These are phyloP conservation scores for Davidsoniella australis DNA, from an alignment of 2,329 filamentous ascomycete species.

Conservation along the genomic window DNA sequence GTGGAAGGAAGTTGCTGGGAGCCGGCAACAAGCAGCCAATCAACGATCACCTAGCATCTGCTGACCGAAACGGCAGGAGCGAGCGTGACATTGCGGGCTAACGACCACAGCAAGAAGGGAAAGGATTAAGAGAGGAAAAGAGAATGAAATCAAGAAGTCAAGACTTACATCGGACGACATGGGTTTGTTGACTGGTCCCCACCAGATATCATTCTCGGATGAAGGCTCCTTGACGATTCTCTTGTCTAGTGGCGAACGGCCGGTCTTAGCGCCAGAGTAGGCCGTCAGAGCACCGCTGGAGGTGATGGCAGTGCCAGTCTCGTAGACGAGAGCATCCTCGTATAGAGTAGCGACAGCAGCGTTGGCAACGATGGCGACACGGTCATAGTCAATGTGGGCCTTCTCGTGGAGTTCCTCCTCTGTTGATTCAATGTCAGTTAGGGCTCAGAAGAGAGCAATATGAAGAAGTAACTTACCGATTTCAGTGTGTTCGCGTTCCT, in stretches of 20 bases:
- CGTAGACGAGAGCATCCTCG: conserved; percentile 93
- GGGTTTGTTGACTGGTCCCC: conserved; percentile 98
- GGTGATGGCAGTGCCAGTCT: conserved; percentile 93
- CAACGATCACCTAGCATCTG: too few species aligned
- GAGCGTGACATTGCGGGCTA: too few species aligned
- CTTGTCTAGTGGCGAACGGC: conserved; percentile 92
- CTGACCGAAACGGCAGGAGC: too few species aligned
- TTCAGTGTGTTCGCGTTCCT: conserved; percentile 66
- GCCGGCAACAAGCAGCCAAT: too few species aligned
- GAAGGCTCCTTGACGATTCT: conserved; percentile 82
- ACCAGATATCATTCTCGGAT: conserved; percentile 91
- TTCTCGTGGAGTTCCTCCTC: conserved; percentile 94
- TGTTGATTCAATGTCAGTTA: conserved; percentile 13
- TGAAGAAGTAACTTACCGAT: conserved; percentile 35
- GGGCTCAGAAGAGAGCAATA: not conserved
- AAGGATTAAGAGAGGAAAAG: too few species aligned
- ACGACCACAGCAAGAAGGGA: too few species aligned
- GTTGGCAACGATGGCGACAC: conserved; percentile 92
- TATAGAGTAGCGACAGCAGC: conserved; percentile 90
- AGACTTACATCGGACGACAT: conserved; percentile 82
- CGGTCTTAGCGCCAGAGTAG: conserved; percentile 96
- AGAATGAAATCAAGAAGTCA: not conserved
- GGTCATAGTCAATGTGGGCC: conserved; percentile 97
- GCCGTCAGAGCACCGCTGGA: conserved; percentile 87
- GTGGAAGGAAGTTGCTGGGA: too few species aligned